Evolutionary conservation across 192 early-diverging fungal genomes (phyloP).

Genomic region (Mortierella claussenii): DNA sequence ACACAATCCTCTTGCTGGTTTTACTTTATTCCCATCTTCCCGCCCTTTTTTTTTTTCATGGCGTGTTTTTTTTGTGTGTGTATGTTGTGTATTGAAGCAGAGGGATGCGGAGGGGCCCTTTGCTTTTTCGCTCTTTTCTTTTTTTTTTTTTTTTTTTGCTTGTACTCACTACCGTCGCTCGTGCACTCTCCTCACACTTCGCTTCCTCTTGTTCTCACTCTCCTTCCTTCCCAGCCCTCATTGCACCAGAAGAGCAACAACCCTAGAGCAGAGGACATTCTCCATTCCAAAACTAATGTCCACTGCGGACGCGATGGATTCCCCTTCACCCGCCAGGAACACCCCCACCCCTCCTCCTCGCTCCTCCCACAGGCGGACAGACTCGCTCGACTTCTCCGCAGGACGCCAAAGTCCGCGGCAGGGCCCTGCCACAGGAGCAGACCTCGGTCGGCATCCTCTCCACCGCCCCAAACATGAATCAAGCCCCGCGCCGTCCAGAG

Average conservation of each 20-base stretch:
- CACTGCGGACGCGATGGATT: background rate
- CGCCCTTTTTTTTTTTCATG: slow-evolving; percentile 2
- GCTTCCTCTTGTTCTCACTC: background rate
- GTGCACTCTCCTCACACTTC: background rate
- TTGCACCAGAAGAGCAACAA: background rate
- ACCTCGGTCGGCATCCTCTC: background rate
- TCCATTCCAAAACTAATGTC: background rate
- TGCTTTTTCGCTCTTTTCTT: background rate
- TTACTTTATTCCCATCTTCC: background rate
- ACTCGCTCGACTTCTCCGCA: background rate
- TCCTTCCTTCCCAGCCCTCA: background rate
- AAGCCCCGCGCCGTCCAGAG: background rate
- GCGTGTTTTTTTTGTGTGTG: background rate
- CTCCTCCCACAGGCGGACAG: background rate
- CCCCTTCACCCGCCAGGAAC: background rate
- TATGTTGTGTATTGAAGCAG: too few relatives aligned
- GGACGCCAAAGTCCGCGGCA: background rate
- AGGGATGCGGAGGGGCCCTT: slow-evolving; percentile 1
- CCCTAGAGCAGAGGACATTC: background rate
- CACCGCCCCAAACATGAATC: slow-evolving; percentile 2
- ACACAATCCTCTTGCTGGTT: background rate
- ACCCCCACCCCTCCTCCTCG: background rate
- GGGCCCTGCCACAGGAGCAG: background rate
- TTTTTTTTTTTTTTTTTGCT: background rate
- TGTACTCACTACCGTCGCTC: background rate